Evolutionary conservation across 2,329 filamentous ascomycete species (phyloP).

Genomic region (Aureobasidium uvarum): DNA sequence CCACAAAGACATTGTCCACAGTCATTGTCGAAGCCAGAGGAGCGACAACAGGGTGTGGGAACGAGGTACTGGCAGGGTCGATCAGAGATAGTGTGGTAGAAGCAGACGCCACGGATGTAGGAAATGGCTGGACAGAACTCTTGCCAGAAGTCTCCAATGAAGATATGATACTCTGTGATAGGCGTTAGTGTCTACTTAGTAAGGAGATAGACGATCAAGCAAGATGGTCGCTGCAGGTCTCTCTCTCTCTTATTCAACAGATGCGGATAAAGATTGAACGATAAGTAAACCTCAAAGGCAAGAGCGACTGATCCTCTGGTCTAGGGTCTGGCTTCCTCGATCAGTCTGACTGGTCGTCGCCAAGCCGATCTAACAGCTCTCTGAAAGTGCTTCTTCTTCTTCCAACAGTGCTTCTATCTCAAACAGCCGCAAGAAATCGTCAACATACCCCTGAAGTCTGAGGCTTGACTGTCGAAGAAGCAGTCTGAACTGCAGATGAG

Average conservation of each 20-base stretch:
- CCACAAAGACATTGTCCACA: slow-evolving; percentile 42
- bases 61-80: slow-evolving; percentile 33
- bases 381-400: neutral
- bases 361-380: neutral
- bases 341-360: neutral
- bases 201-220: neutral
- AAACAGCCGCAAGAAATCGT: neutral
- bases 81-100: slow-evolving; percentile 36
- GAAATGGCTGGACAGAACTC: slow-evolving; percentile 35
- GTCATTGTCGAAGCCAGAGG: slow-evolving; percentile 30
- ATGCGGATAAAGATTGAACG: neutral
- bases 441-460: slow-evolving; percentile 25
- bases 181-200: neutral
- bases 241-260: neutral
- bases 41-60: slow-evolving; percentile 33
- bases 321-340: too few species aligned
- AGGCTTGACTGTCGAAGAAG: slow-evolving; percentile 27
- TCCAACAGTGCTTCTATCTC: neutral
- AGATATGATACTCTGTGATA: slow-evolving; percentile 25
- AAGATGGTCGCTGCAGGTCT: neutral
- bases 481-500: slow-evolving; percentile 36
- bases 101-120: slow-evolving; percentile 32
- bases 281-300: neutral
- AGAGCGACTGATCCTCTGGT: neutral
- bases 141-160: slow-evolving; percentile 34